Conservation (phyloP, 768 basidiomycete species). For the Trametes gibbosa region DNA sequence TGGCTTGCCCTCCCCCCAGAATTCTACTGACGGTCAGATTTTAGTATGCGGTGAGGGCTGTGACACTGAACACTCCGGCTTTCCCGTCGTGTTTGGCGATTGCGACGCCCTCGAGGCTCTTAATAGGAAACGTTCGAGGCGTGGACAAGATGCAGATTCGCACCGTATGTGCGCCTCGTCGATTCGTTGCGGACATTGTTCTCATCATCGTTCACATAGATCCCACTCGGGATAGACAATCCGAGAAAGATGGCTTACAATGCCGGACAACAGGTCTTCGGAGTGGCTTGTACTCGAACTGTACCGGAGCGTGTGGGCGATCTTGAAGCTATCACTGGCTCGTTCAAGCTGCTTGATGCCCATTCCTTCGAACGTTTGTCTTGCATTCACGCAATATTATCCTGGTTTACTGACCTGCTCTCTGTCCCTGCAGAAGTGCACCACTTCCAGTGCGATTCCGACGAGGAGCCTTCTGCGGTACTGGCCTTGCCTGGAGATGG, state of each 20-base stretch:
- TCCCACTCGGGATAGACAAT: slow-evolving; percentile 68
- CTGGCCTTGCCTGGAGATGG: slow-evolving; percentile 26
- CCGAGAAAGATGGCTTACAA: slow-evolving; percentile 69
- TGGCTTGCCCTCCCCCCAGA: background rate
- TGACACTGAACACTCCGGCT: slow-evolving; percentile 46
- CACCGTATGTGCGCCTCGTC: slow-evolving; percentile 46
- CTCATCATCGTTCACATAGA: slow-evolving; percentile 37
- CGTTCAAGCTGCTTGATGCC: slow-evolving; percentile 67
- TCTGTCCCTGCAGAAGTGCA: slow-evolving; percentile 37
- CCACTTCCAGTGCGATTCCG: slow-evolving; percentile 44
- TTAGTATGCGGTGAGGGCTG: slow-evolving; percentile 51
- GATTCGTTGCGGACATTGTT: slow-evolving; percentile 3
- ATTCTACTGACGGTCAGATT: background rate
- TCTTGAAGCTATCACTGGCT: slow-evolving; percentile 44
- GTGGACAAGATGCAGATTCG: slow-evolving; percentile 81
- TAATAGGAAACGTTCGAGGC: slow-evolving; percentile 64
- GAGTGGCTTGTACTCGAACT: slow-evolving; percentile 57
- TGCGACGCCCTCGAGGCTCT: slow-evolving; percentile 49
- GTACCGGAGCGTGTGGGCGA: slow-evolving; percentile 56
- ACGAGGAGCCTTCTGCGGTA: slow-evolving; percentile 66
- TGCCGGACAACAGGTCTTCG: slow-evolving; percentile 53
- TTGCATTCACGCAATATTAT: too few relatives aligned
- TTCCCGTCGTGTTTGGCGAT: slow-evolving; percentile 59
- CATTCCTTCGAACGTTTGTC: slow-evolving; percentile 50
- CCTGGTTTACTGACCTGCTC: slow-evolving; percentile 11